Conservation (phyloP, 1,284 basidiomycete genomes). For the Leccinum ponderosum region DNA sequence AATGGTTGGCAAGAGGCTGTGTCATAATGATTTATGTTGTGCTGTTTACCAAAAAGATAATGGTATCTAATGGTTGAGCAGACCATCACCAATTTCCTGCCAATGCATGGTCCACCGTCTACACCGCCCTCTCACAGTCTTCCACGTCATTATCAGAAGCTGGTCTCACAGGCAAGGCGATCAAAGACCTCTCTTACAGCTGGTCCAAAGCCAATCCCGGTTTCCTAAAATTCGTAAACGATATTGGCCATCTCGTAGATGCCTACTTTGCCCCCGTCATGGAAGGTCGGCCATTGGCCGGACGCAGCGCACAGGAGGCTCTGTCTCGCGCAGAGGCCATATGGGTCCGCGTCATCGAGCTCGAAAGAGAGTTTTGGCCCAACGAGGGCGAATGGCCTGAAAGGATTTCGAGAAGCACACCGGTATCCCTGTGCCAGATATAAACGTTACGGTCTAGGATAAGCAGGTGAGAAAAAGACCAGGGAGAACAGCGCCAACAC, state of each 20-base stretch:
- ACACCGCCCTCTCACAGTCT: slow-evolving; percentile 24
- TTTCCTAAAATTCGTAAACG: slow-evolving; percentile 61
- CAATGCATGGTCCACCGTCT: slow-evolving; percentile 65
- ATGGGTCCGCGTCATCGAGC: slow-evolving; percentile 57
- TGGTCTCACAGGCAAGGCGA: slow-evolving; percentile 37
- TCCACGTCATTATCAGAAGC: slow-evolving; percentile 4
- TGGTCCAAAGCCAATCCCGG: slow-evolving; percentile 59
- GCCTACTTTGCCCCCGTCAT: slow-evolving; percentile 28
- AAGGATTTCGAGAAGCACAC: slow-evolving; percentile 79
- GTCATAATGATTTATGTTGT: too few species aligned
- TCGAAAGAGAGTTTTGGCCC: slow-evolving; percentile 67
- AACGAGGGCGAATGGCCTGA: slow-evolving; percentile 60
- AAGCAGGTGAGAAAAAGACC: slow-evolving; percentile 8
- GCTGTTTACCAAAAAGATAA: too few species aligned
- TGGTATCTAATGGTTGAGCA: too few species aligned
- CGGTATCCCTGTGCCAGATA: slow-evolving; percentile 92
- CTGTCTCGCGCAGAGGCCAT: slow-evolving; percentile 48
- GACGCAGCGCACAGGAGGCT: slow-evolving; percentile 7
- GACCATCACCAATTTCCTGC: too few species aligned
- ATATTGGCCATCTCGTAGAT: slow-evolving; percentile 55
- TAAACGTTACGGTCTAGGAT: slow-evolving; percentile 83
- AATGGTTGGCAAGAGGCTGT: too few species aligned
- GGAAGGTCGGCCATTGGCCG: slow-evolving; percentile 7
- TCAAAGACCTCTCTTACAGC: slow-evolving; percentile 56
- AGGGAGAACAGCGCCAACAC: slow-evolving; percentile 22